phyloP scores from a whole-genome alignment of 352 stramenopile species.

The Phytophthora litchii region DNA sequence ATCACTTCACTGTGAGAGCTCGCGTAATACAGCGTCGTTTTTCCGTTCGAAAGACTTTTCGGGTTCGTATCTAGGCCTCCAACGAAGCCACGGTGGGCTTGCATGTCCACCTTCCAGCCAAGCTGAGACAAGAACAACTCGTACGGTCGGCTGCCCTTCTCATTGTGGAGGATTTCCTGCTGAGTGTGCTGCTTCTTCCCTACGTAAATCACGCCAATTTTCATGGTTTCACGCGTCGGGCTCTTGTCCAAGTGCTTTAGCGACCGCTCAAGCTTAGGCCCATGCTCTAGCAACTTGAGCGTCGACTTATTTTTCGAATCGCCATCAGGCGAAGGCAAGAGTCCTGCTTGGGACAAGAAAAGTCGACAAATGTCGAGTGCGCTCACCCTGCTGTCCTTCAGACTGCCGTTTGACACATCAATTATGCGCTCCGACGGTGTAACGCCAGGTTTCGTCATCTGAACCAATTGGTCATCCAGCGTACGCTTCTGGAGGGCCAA shows the following conservation, averaged over 20 bases:
- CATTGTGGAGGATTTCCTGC: constrained; percentile 83
- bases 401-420: constrained; percentile 29
- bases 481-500: constrained; percentile 53
- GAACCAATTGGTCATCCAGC: constrained; percentile 39
- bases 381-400: constrained; percentile 56
- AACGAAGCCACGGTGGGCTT: constrained; percentile 72
- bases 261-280: constrained; percentile 77
- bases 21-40: constrained; percentile 78
- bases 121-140: constrained; percentile 75
- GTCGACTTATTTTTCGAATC: constrained; percentile 60
- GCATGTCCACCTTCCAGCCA: constrained; percentile 79
- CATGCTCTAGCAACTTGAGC: constrained; percentile 74
- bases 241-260: constrained; percentile 85
- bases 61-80: constrained; percentile 83
- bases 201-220: constrained; percentile 89
- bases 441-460: constrained; percentile 50
- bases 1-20: constrained; percentile 86
- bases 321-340: constrained; percentile 68
- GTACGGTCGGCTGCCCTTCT: constrained; percentile 67
- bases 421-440: constrained; percentile 39
- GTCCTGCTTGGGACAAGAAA: constrained; percentile 77
- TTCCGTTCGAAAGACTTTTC: constrained; percentile 80
- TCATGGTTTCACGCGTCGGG: constrained; percentile 90
- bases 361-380: constrained; percentile 83
- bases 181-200: constrained; percentile 74